These are phyloP conservation scores for Circinella umbellata DNA, from an alignment of 371 early-diverging fungal species.

Conservation along the genomic window DNA sequence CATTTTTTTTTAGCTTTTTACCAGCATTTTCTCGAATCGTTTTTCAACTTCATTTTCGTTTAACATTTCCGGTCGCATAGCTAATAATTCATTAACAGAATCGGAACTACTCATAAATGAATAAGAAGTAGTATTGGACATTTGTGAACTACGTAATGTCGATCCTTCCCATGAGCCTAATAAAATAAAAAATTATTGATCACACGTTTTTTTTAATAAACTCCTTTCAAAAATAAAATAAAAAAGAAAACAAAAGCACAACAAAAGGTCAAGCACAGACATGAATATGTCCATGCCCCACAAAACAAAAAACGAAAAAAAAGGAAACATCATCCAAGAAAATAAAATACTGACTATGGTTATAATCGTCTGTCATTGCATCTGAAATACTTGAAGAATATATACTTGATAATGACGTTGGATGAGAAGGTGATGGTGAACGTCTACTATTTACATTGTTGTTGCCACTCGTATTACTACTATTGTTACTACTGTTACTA, in stretches of 20 bases:
- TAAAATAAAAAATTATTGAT: background rate
- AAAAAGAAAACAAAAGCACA: no score
- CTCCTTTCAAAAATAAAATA: background rate
- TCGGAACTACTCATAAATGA: conserved; percentile 22
- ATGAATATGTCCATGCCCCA: no score
- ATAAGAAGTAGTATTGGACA: conserved; percentile 13
- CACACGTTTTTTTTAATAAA: background rate
- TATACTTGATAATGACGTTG: conserved; percentile 13
- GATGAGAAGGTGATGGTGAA: conserved; percentile 15
- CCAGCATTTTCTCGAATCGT: conserved; percentile 55
- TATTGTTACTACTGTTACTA: conserved; percentile 9
- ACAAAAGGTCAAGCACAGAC: no score
- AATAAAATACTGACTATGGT: conserved; percentile 9
- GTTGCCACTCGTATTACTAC: conserved; percentile 4
- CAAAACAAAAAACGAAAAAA: no score
- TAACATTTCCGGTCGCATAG: conserved; percentile 14
- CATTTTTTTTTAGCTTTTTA: conserved; percentile 16
- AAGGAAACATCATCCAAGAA: no score
- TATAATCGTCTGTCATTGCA: conserved; percentile 23
- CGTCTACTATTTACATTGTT: background rate
- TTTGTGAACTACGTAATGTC: conserved; percentile 25
- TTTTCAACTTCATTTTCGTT: conserved; percentile 42
- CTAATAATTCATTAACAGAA: conserved; percentile 12
- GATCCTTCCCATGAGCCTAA: conserved; percentile 21
- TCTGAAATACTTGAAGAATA: conserved; percentile 20